phyloP scores from a whole-genome alignment of 2,329 filamentous ascomycete genomes.

The Diplodia scrobiculata region DNA sequence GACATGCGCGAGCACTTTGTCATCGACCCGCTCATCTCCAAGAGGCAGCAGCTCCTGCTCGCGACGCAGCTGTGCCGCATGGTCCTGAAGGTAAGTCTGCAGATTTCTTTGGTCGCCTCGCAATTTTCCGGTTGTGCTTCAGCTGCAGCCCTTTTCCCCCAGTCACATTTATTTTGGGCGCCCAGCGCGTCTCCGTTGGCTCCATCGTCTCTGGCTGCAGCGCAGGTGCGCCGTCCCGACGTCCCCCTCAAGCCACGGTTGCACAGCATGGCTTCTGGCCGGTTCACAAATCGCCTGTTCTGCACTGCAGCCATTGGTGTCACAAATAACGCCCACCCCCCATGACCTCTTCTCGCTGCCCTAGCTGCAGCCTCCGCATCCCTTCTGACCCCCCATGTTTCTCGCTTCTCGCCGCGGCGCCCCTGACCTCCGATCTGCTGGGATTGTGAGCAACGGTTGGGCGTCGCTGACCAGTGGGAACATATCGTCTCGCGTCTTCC shows the following conservation, averaged over 20 bases:
- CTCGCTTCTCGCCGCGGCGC: constrained; percentile 24
- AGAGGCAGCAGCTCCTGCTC: constrained; percentile 93
- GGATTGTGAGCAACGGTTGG: constrained; percentile 3
- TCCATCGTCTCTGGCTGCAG: constrained; percentile 29
- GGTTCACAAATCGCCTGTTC: not conserved
- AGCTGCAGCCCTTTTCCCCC: constrained; percentile 19
- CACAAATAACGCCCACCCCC: constrained; percentile 20
- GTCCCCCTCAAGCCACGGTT: constrained; percentile 25
- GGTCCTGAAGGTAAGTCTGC: constrained; percentile 76
- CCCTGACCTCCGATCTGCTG: constrained; percentile 23
- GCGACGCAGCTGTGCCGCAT: constrained; percentile 97
- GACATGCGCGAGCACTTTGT: constrained; percentile 98
- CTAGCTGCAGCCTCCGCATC: not conserved
- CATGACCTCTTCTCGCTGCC: constrained; percentile 10
- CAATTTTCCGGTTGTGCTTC: constrained; percentile 26
- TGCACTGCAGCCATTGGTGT: constrained; percentile 25
- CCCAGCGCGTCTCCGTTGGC: constrained; percentile 32
- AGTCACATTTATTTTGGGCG: constrained; percentile 20
- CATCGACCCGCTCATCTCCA: constrained; percentile 96
- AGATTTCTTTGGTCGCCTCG: constrained; percentile 18
- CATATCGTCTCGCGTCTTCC: constrained; percentile 12
- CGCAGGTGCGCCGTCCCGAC: constrained; percentile 24
- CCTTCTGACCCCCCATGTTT: constrained; percentile 2
- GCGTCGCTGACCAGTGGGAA: constrained; percentile 9
- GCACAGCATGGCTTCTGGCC: constrained; percentile 16